A percentile compares a stretch with the other conserved stretches of the same genome.
These are phyloP conservation scores for Pleurotus ostreatus DNA, from an alignment of 768 basidiomycete genomes.

Conservation along the genomic window DNA sequence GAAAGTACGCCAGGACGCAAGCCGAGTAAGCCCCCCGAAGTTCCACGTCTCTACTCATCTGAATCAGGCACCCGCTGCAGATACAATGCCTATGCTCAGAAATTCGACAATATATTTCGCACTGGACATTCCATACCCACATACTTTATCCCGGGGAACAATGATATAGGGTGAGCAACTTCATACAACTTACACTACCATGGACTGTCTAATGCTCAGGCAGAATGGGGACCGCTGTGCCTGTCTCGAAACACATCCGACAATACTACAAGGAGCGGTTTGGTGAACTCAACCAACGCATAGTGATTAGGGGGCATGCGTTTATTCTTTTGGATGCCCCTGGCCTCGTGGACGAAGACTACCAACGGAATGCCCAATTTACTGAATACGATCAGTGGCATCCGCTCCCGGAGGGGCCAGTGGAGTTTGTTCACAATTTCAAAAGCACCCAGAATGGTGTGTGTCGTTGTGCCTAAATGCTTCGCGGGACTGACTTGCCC, in stretches of 20 bases:
- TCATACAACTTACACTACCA: not conserved
- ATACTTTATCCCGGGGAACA: constrained; percentile 76
- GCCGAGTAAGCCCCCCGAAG: constrained; percentile 28
- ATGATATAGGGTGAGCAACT: constrained; percentile 60
- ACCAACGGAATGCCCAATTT: constrained; percentile 50
- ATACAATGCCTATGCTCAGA: constrained; percentile 52
- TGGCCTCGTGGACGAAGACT: constrained; percentile 81
- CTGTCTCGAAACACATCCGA: constrained; percentile 51
- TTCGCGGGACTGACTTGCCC: constrained; percentile 5
- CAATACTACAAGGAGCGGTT: constrained; percentile 58
- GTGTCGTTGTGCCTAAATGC: not conserved
- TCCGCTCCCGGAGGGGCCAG: constrained; percentile 47
- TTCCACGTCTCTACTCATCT: no score
- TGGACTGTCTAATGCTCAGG: not conserved
- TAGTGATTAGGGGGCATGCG: constrained; percentile 64
- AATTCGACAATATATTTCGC: constrained; percentile 63
- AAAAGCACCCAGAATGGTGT: constrained; percentile 31
- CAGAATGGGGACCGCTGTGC: constrained; percentile 52
- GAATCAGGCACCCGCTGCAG: constrained; percentile 28
- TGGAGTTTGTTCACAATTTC: constrained; percentile 55
- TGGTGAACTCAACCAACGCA: constrained; percentile 61
- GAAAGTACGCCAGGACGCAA: constrained; percentile 47
- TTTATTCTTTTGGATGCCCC: constrained; percentile 74
- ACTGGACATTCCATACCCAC: constrained; percentile 32
- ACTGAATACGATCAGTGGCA: constrained; percentile 52